These are phyloP conservation scores for Rasamsonia emersonii DNA, from an alignment of 2,329 filamentous ascomycete species.

Conservation along the genomic window DNA sequence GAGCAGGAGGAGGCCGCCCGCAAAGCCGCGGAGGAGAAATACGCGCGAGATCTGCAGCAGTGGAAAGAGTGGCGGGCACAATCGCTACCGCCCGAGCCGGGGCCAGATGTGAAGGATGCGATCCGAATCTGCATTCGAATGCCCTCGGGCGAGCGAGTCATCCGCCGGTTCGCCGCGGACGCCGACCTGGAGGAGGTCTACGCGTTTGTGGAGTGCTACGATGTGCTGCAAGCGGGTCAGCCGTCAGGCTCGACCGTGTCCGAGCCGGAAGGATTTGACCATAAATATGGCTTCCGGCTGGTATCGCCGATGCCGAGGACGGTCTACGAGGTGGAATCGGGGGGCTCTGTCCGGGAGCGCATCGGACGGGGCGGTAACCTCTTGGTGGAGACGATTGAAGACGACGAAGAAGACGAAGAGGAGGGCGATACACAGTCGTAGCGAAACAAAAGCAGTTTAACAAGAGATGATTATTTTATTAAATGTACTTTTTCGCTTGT, in stretches of 20 bases:
- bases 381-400: conserved; percentile 65
- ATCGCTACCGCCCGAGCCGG: conserved; percentile 60
- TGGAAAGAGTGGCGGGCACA: conserved; percentile 76
- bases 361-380: conserved; percentile 80
- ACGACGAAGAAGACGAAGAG: conserved; percentile 48
- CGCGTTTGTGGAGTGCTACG: conserved; percentile 90
- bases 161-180: conserved; percentile 63
- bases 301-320: conserved; percentile 77
- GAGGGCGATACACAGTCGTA: conserved; percentile 23
- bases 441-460: no score
- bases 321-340: conserved; percentile 62
- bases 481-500: no score
- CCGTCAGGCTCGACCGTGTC: conserved; percentile 28
- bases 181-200: conserved; percentile 80
- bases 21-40: conserved; percentile 52
- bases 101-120: conserved; percentile 53
- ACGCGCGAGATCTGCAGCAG: conserved; percentile 48
- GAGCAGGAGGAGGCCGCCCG: conserved; percentile 60
- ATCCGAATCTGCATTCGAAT: conserved; percentile 62
- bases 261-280: conserved; percentile 61
- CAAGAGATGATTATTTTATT: no score
- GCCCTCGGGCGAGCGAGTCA: conserved; percentile 61
- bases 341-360: conserved; percentile 58
- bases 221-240: conserved; percentile 44
- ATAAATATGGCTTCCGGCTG: conserved; percentile 76